Evolutionary conservation across 164 flowering plant genomes (phyloP), one percentile per base, ranked within the genome.

Genomic region (Pachysandra terminalis): DNA sequence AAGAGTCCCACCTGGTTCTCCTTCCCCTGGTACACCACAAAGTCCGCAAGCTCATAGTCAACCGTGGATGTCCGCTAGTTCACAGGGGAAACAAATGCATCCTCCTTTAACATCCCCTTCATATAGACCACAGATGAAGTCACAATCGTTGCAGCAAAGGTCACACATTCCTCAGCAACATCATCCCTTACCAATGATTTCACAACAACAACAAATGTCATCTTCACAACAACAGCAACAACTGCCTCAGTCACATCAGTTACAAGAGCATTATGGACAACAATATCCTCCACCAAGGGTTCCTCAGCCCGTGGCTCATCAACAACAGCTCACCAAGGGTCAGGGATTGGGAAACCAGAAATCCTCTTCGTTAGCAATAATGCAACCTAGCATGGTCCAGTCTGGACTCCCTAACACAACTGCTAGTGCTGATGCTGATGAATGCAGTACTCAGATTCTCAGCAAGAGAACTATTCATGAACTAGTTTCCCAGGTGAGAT

Each of bases 401-500:
- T 27, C 81, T 4, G 82, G 75, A 25, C 19, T 78, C 8, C 83
- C 61, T 64, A 80, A 63, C 60, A 73, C 69, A 69, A 35, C 74
- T 26, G 67, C 68, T 69, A 59, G 15, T 75, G 70, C 71, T 45
- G 96, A 89, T 58, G 58, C 69, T 41, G 81, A 75, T 52, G 97
- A 88, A 73, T 73, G 81, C 59, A 70, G 83, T 55, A 81, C 64
- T 69, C 82, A 85, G 49, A 84, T 92, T 73, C 79, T 95, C 16
- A 78, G 87, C 79, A 95, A 92, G 82, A 81, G 98, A 82, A 92
- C 85, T 81, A 90, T 95, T 73, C 91, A 88, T 35, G 97, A 92
- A 73, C 70, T 92, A 66, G 84, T 92, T 24, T 73, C 74, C 60
- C 98, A 95, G 95, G 99, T 89, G 23, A 66, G 67, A 19, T 35